phyloP scores from a whole-genome alignment of 148 eudicot genomes.

The Cornus suecica region DNA sequence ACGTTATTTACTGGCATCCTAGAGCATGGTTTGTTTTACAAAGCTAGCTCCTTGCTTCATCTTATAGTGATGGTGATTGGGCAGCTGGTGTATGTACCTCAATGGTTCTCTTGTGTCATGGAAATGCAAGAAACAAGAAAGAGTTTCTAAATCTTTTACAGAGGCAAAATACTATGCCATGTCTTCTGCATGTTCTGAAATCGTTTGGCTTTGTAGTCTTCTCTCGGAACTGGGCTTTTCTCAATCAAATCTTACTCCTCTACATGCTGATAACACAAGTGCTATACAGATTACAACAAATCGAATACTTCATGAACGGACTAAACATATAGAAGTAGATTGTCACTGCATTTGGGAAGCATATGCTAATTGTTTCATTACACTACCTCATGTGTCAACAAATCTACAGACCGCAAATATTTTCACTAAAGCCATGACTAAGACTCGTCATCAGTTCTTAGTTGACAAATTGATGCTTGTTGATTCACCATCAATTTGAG shows the following conservation, averaged over 20 bases:
- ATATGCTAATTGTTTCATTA: too few relatives aligned
- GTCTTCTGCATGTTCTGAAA: neutral
- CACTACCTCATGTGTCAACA: too few relatives aligned
- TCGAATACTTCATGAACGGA: neutral
- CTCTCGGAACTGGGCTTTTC: neutral
- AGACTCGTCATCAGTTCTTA: too few relatives aligned
- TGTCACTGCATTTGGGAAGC: too few relatives aligned
- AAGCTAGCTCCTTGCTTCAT: neutral
- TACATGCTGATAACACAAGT: slow-evolving; percentile 13
- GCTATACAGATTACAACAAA: slow-evolving; percentile 3
- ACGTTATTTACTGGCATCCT: neutral
- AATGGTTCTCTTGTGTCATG: too few relatives aligned
- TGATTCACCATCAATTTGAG: too few relatives aligned
- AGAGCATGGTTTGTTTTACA: neutral
- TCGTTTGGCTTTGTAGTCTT: neutral
- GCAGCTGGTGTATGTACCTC: slow-evolving; percentile 2
- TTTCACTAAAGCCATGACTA: too few relatives aligned
- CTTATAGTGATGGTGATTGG: slow-evolving; percentile 3
- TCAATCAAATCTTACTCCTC: neutral
- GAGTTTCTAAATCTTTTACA: neutral
- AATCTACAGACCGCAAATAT: too few relatives aligned
- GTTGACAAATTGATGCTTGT: too few relatives aligned
- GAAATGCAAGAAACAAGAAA: neutral
- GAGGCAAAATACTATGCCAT: neutral
- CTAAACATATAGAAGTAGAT: slow-evolving; percentile 8